These are phyloP conservation scores for Mycena metata DNA, from an alignment of 768 basidiomycete species.

Conservation along the genomic window DNA sequence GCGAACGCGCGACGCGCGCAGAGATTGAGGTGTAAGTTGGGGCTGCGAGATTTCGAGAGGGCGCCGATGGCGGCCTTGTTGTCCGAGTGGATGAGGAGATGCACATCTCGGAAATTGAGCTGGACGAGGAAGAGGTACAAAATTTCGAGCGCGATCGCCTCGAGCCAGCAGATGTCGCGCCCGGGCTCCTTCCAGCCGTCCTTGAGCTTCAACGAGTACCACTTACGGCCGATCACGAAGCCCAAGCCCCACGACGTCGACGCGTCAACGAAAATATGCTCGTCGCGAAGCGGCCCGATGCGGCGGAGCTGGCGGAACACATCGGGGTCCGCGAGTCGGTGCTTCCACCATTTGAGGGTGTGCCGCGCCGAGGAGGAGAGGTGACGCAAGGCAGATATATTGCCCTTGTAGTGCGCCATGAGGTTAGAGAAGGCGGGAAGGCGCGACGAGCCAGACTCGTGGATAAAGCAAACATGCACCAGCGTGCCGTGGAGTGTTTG, in stretches of 20 bases:
- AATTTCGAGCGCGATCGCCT: neutral
- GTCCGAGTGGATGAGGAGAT: neutral
- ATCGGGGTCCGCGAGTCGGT: neutral
- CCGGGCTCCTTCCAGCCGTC: neutral
- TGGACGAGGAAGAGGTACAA: neutral
- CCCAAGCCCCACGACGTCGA: slow-evolving; percentile 42
- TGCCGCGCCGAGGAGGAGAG: slow-evolving; percentile 41
- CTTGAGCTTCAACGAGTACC: neutral
- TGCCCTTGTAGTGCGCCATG: slow-evolving; percentile 39
- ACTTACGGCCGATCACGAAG: neutral
- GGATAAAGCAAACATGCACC: slow-evolving; percentile 49
- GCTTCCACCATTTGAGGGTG: slow-evolving; percentile 52
- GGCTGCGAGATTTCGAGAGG: neutral
- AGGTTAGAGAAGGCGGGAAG: slow-evolving; percentile 46
- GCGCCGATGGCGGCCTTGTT: neutral
- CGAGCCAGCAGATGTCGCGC: neutral
- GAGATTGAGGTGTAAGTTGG: neutral
- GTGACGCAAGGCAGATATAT: slow-evolving; percentile 30
- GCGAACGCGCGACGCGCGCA: neutral
- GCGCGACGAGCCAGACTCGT: slow-evolving; percentile 40
- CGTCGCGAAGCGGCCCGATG: slow-evolving; percentile 19
- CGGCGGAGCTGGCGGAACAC: slow-evolving; percentile 35
- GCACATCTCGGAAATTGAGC: neutral
- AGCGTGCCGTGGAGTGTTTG: slow-evolving; percentile 48
- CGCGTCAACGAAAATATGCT: slow-evolving; percentile 51